Conservation (phyloP, 345 rosid genomes). For the Ceriops zippeliana region DNA sequence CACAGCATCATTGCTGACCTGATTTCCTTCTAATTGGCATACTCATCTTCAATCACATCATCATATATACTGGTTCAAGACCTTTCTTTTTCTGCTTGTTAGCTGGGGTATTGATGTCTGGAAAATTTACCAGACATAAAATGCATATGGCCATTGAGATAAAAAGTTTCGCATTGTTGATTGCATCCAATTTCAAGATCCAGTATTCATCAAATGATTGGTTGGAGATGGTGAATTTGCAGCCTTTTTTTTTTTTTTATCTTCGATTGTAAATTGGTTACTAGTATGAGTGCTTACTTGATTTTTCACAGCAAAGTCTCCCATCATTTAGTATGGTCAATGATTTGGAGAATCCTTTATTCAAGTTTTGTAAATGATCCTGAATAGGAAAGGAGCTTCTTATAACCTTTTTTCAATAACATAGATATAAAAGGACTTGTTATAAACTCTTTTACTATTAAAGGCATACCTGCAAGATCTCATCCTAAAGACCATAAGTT, state of each 20-base stretch:
- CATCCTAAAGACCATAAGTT: no score
- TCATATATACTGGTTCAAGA: neutral
- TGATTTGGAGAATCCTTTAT: no score
- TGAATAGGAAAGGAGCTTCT: neutral
- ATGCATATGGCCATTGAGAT: neutral
- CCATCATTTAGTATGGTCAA: neutral
- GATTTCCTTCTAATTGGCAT: neutral
- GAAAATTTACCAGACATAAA: neutral
- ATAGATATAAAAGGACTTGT: neutral
- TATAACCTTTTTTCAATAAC: neutral
- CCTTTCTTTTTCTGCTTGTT: neutral
- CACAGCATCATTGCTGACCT: neutral
- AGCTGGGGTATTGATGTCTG: neutral
- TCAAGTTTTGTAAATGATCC: neutral
- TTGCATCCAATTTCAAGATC: neutral
- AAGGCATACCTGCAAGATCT: no score
- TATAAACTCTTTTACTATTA: neutral
- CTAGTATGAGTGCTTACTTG: neutral
- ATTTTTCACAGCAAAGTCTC: neutral
- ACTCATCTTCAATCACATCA: neutral
- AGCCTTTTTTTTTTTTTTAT: neutral
- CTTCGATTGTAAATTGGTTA: neutral
- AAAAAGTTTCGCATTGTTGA: neutral
- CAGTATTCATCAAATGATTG: neutral
- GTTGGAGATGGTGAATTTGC: neutral